Percentiles rank a stretch among this genome's conserved stretches.
phyloP scores from a whole-genome alignment of 2,329 filamentous ascomycete genomes.

The Macrophomina tecta region DNA sequence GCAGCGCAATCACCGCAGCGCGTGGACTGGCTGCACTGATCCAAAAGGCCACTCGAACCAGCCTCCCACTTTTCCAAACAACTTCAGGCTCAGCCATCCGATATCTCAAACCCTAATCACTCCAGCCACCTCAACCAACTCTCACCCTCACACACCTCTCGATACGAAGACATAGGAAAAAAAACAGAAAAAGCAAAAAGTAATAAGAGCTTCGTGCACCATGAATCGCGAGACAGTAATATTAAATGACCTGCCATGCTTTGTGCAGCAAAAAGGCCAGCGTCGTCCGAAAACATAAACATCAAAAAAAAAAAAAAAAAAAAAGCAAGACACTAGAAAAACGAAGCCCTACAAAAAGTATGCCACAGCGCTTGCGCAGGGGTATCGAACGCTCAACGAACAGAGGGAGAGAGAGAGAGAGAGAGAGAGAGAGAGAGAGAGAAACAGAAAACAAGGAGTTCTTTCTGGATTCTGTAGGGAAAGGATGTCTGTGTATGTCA shows the following conservation, averaged over 20 bases:
- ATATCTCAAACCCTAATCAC: neutral
- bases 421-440: neutral
- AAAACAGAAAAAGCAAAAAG: neutral
- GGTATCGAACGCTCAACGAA: slow-evolving; percentile 25
- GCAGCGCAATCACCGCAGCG: too few relatives aligned
- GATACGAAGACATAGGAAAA: too few relatives aligned
- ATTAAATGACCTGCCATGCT: slow-evolving; percentile 21
- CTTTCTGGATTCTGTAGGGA: neutral
- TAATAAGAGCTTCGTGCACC: slow-evolving; percentile 3
- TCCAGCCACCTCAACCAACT: neutral
- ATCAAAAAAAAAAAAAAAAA: neutral
- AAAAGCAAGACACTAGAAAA: neutral
- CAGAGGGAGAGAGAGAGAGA: too few relatives aligned
- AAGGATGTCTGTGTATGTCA: slow-evolving; percentile 12
- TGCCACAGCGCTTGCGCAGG: slow-evolving; percentile 18
- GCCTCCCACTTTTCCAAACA: neutral
- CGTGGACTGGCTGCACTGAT: too few relatives aligned
- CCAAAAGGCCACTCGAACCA: neutral
- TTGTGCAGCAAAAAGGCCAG: neutral
- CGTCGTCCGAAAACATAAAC: neutral
- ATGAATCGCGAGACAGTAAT: neutral
- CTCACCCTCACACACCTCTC: neutral
- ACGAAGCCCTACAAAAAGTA: neutral
- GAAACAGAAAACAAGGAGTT: slow-evolving; percentile 1
- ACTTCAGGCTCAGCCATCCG: neutral